These are phyloP conservation scores for Misopates orontium DNA, from an alignment of 257 asterid genomes.

Conservation along the genomic window DNA sequence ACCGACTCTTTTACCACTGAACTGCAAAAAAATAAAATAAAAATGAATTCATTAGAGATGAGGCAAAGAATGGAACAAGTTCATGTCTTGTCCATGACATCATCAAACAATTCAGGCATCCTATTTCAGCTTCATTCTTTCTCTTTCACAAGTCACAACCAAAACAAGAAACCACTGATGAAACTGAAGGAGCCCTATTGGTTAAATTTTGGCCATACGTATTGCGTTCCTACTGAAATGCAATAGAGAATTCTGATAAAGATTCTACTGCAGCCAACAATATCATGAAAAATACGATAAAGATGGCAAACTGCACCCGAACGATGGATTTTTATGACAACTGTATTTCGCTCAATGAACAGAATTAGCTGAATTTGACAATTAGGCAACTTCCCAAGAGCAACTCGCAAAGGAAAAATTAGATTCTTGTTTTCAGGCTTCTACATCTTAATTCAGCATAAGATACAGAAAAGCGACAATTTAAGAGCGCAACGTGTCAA, in stretches of 20 bases:
- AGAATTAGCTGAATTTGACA: not conserved
- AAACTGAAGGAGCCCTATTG: not conserved
- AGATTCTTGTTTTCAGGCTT: not conserved
- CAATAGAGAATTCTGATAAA: not conserved
- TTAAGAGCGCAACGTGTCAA: no score
- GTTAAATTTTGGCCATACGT: not conserved
- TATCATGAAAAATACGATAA: not conserved
- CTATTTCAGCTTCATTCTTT: not conserved
- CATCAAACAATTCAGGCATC: not conserved
- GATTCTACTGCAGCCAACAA: not conserved
- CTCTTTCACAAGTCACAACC: not conserved
- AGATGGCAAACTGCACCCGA: not conserved
- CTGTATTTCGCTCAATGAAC: not conserved
- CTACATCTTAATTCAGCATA: not conserved
- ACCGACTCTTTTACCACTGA: conserved; percentile 75
- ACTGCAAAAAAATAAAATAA: conserved; percentile 55
- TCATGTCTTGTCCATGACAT: not conserved
- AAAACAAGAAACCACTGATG: not conserved
- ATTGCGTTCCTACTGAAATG: not conserved
- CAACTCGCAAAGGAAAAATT: not conserved
- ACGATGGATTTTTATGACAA: no score
- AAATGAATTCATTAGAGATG: not conserved
- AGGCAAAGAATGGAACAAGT: not conserved
- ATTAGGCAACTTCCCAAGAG: not conserved
- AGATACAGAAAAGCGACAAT: not conserved